phyloP scores from a whole-genome alignment of 208 protist genomes.

The Trypanosoma melophagium region DNA sequence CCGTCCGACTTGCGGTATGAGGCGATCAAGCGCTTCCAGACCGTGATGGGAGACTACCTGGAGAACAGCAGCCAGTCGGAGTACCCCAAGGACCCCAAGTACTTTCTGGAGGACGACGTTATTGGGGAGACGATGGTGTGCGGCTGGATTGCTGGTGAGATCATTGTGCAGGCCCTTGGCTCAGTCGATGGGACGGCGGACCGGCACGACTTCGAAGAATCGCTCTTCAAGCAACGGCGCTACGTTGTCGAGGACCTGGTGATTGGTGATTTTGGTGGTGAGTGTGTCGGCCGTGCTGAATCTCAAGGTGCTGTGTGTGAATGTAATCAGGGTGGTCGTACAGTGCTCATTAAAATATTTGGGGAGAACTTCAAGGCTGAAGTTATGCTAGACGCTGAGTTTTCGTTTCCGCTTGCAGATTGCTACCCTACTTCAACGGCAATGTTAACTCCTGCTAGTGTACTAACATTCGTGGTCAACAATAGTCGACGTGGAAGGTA shows the following conservation, averaged over 20 bases:
- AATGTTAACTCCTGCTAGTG: background rate
- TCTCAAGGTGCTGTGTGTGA: slow-evolving; percentile 11
- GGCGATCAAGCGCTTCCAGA: slow-evolving; percentile 27
- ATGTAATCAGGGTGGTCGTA: slow-evolving; percentile 31
- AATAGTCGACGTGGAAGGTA: background rate
- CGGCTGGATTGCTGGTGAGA: slow-evolving; percentile 29
- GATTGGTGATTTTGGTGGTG: slow-evolving; percentile 31
- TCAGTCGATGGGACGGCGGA: slow-evolving; percentile 6
- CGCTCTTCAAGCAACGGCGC: slow-evolving; percentile 28
- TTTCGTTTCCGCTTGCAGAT: background rate
- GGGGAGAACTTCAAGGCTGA: background rate
- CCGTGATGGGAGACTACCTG: slow-evolving; percentile 27
- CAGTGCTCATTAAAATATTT: slow-evolving; percentile 23
- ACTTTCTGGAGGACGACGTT: slow-evolving; percentile 21
- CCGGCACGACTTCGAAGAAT: slow-evolving; percentile 14
- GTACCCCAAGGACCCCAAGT: slow-evolving; percentile 1
- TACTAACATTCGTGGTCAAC: background rate
- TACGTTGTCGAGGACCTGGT: slow-evolving; percentile 29
- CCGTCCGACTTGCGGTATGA: slow-evolving; percentile 17
- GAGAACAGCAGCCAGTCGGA: slow-evolving; percentile 4
- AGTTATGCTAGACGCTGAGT: background rate
- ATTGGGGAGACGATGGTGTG: slow-evolving; percentile 27
- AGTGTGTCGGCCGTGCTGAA: background rate
- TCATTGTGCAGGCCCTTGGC: slow-evolving; percentile 1
- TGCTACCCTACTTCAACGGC: background rate